Evolutionary conservation across 140 eudicot species (phyloP).

Genomic region (Ambrosia hybrid): DNA sequence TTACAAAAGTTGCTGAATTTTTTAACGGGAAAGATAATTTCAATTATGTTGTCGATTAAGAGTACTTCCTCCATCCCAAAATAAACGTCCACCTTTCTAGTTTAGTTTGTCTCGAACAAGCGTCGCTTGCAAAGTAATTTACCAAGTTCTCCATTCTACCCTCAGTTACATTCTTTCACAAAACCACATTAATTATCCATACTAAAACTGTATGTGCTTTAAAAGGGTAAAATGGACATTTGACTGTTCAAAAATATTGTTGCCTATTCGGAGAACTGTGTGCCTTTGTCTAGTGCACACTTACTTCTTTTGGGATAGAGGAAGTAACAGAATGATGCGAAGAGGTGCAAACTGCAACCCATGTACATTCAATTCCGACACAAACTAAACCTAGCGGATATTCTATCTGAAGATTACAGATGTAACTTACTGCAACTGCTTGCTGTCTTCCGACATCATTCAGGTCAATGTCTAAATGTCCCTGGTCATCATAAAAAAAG

Average conservation of each 20-base stretch:
- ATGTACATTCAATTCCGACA: neutral
- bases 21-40: constrained; percentile 2
- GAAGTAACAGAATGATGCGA: constrained; percentile 13
- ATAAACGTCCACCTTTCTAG: constrained; percentile 2
- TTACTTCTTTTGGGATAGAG: neutral
- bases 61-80: neutral
- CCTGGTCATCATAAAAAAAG: constrained; percentile 47
- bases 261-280: neutral
- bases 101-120: neutral
- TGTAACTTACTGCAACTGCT: constrained; percentile 69
- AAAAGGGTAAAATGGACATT: neutral
- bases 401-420: neutral
- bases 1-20: constrained; percentile 1
- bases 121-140: neutral
- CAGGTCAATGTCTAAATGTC: constrained; percentile 82
- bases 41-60: constrained; percentile 1
- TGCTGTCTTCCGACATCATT: constrained; percentile 90
- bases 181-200: neutral
- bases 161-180: neutral
- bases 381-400: constrained; percentile 16
- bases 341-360: neutral
- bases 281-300: neutral
- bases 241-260: neutral
- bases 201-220: constrained; percentile 2
- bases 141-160: neutral